These are phyloP conservation scores for Dactylellina leptospora DNA, from an alignment of 2,329 filamentous ascomycete species.

Conservation along the genomic window DNA sequence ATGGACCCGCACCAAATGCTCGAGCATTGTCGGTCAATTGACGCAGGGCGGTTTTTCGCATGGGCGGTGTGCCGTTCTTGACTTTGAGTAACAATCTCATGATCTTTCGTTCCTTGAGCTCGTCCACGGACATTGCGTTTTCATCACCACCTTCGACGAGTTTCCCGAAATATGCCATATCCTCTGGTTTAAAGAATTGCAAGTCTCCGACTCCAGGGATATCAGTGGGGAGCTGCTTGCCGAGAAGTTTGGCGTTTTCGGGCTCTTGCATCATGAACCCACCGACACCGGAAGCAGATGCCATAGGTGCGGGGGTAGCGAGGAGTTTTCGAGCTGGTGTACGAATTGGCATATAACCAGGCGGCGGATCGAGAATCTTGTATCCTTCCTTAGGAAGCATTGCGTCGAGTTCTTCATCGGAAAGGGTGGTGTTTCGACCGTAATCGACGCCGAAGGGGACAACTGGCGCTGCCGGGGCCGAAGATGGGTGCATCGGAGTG, in stretches of 20 bases:
- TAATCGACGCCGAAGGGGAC: conserved; percentile 83
- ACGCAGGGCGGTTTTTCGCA: conserved; percentile 96
- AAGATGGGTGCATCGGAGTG: conserved; percentile 78
- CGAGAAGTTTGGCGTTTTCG: conserved; percentile 80
- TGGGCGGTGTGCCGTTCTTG: conserved; percentile 98
- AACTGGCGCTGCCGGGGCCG: conserved; percentile 64
- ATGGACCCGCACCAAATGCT: conserved; percentile 88
- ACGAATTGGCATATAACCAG: conserved; percentile 86
- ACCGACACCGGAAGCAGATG: conserved; percentile 68
- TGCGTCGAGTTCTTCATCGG: conserved; percentile 91
- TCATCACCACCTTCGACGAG: conserved; percentile 93
- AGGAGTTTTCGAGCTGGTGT: conserved; percentile 78
- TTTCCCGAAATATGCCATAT: conserved; percentile 99
- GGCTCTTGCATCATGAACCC: conserved; percentile 99
- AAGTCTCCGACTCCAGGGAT: conserved; percentile 95
- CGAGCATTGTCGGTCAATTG: conserved; percentile 97
- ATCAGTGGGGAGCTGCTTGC: conserved; percentile 91
- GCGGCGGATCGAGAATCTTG: conserved; percentile 87
- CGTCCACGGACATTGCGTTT: conserved; percentile 88
- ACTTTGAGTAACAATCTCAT: conserved; percentile 97
- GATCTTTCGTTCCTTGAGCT: conserved; percentile 97
- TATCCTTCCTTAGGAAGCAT: conserved; percentile 93
- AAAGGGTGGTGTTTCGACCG: conserved; percentile 80
- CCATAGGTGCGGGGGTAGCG: conserved; percentile 73
- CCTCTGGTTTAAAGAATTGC: conserved; percentile 97